Percentiles rank a stretch among this genome's conserved stretches.
These are phyloP conservation scores for Candida tammaniensis DNA, from an alignment of 805 yeast genomes.

Conservation along the genomic window DNA sequence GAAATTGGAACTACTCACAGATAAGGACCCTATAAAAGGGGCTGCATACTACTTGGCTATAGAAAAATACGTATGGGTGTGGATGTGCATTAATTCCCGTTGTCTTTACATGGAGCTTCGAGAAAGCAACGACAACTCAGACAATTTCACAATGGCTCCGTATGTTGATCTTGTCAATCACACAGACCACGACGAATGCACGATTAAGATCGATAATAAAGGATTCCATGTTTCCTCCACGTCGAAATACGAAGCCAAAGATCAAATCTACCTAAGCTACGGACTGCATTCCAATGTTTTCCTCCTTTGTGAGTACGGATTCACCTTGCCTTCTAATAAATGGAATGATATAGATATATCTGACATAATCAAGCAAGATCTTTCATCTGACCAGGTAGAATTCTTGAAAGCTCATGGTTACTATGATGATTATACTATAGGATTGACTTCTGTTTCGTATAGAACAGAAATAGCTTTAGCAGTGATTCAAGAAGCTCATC, in stretches of 20 bases:
- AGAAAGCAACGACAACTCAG: constrained; percentile 46
- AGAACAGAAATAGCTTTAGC: constrained; percentile 77
- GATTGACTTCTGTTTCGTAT: constrained; percentile 54
- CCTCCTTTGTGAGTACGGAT: constrained; percentile 84
- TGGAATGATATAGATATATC: constrained; percentile 75
- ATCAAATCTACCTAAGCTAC: constrained; percentile 71
- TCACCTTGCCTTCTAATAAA: constrained; percentile 52
- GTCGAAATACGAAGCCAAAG: constrained; percentile 28
- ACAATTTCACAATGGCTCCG: constrained; percentile 89
- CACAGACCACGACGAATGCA: constrained; percentile 50
- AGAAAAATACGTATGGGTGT: constrained; percentile 56
- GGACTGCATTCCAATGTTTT: constrained; percentile 90
- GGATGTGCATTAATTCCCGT: constrained; percentile 89
- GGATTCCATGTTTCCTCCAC: constrained; percentile 53
- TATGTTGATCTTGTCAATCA: constrained; percentile 88
- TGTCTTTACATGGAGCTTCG: constrained; percentile 78
- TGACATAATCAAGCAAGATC: constrained; percentile 33
- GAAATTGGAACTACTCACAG: constrained; percentile 4
- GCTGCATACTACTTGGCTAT: neutral
- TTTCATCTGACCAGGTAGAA: constrained; percentile 32
- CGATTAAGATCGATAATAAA: constrained; percentile 39
- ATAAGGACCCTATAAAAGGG: no score
- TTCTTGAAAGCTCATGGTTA: constrained; percentile 56
- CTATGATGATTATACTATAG: constrained; percentile 72
- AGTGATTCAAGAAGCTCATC: constrained; percentile 37